These are phyloP conservation scores for Arthrobotrys sinensis DNA, from an alignment of 2,329 filamentous ascomycete genomes.

Conservation along the genomic window DNA sequence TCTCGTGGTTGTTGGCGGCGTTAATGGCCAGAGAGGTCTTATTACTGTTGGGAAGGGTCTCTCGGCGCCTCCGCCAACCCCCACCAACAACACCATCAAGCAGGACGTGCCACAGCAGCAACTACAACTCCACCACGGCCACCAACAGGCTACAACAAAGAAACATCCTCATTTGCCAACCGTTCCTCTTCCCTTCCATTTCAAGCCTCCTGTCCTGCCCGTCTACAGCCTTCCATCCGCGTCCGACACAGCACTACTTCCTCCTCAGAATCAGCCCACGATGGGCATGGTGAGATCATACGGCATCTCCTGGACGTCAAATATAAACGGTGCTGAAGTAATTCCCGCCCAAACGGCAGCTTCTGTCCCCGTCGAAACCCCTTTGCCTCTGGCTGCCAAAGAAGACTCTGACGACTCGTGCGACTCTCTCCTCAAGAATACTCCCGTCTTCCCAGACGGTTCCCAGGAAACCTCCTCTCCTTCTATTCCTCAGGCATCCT, in stretches of 20 bases:
- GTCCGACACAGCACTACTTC: not conserved
- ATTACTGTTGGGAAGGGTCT: not conserved
- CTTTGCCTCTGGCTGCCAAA: not conserved
- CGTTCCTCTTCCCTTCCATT: not conserved
- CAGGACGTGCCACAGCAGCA: slow-evolving; percentile 4
- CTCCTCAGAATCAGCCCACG: slow-evolving; percentile 6
- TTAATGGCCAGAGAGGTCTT: not conserved
- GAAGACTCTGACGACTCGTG: slow-evolving; percentile 54
- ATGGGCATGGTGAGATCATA: slow-evolving; percentile 44
- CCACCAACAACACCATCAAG: not conserved
- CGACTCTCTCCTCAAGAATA: slow-evolving; percentile 47
- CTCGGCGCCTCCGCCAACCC: not conserved
- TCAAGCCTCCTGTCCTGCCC: not conserved
- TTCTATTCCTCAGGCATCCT: not conserved
- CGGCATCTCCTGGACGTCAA: slow-evolving; percentile 10
- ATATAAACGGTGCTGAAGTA: slow-evolving; percentile 2
- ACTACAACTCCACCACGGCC: not conserved
- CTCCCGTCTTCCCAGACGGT: slow-evolving; percentile 36
- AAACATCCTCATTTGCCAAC: not conserved
- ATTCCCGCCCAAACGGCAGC: not conserved
- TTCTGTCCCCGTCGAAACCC: not conserved
- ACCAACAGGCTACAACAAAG: slow-evolving; percentile 14
- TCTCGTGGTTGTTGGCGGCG: slow-evolving; percentile 1
- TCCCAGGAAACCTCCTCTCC: slow-evolving; percentile 17
- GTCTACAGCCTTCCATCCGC: not conserved